Conservation (phyloP, 2,329 filamentous ascomycete genomes). For the Arthroderma sp. region DNA sequence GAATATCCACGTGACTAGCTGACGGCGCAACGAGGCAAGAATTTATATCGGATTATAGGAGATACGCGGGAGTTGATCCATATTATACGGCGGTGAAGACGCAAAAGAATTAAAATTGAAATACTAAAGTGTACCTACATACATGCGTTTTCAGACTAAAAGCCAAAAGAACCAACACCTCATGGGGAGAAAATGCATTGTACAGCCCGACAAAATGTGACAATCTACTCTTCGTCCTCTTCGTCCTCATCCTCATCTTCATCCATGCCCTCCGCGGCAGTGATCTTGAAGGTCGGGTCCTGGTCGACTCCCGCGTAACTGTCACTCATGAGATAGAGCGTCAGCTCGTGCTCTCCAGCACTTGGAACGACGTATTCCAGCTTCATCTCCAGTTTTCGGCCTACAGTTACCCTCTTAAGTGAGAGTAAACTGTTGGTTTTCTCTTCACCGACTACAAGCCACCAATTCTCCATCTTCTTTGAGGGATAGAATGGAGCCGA, state of each 20-base stretch:
- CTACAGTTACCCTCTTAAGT: constrained; percentile 89
- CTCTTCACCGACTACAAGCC: constrained; percentile 91
- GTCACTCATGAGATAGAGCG: constrained; percentile 91
- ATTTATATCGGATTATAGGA: neutral
- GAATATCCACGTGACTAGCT: neutral
- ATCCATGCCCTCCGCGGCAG: constrained; percentile 84
- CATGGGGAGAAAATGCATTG: neutral
- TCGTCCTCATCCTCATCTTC: constrained; percentile 69
- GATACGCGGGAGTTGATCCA: neutral
- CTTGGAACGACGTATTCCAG: constrained; percentile 84
- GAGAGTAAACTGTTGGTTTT: constrained; percentile 74
- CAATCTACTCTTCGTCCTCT: constrained; percentile 7
- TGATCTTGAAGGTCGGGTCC: constrained; percentile 76
- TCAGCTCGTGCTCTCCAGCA: constrained; percentile 74
- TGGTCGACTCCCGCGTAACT: constrained; percentile 96
- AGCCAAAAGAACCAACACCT: neutral
- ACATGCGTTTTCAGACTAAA: neutral
- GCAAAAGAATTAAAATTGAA: neutral
- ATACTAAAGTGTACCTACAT: neutral
- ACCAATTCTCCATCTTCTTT: constrained; percentile 96
- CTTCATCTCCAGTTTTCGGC: constrained; percentile 60
- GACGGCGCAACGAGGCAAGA: neutral
- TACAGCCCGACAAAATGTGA: neutral
- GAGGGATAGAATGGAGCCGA: constrained; percentile 90
- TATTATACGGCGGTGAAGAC: neutral